A percentile compares a stretch with the other conserved stretches of the same genome.
Evolutionary conservation across 306 rosid genomes (phyloP).

Genomic region (Crotalaria pallida): DNA sequence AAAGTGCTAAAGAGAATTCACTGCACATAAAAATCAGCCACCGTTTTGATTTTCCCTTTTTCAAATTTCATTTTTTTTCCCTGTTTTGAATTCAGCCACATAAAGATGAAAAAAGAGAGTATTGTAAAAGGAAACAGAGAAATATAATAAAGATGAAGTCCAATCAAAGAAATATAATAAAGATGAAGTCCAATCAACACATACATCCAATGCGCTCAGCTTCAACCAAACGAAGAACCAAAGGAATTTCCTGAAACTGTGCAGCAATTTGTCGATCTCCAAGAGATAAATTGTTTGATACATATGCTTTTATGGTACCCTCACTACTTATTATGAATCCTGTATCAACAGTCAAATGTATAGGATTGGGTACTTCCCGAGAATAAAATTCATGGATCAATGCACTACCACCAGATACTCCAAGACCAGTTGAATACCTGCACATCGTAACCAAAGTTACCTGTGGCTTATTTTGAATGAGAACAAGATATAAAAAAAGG

Average conservation of each 20-base stretch:
- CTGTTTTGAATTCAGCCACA: no score
- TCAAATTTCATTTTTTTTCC: no score
- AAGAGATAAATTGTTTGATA: no score
- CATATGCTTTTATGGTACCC: no score
- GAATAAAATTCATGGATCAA: conserved; percentile 93
- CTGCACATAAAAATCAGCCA: no score
- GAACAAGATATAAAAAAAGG: not conserved
- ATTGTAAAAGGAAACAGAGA: not conserved
- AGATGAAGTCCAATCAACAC: not conserved
- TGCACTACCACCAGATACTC: conserved; percentile 83
- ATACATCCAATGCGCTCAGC: conserved; percentile 90
- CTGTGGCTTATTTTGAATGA: not conserved
- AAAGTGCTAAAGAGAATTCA: no score
- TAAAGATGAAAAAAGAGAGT: not conserved
- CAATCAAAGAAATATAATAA: not conserved
- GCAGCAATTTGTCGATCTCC: conserved; percentile 91
- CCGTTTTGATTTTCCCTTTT: no score
- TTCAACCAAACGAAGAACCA: conserved; percentile 89
- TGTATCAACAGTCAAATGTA: no score
- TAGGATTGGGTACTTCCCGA: no score
- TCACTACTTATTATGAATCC: no score
- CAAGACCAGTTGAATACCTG: conserved; percentile 94
- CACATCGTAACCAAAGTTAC: not conserved
- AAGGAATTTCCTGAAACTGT: conserved; percentile 90
- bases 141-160: no score